Evolutionary conservation across 1,139 yeast genomes (phyloP).

Genomic region (Taphrina betulina): DNA sequence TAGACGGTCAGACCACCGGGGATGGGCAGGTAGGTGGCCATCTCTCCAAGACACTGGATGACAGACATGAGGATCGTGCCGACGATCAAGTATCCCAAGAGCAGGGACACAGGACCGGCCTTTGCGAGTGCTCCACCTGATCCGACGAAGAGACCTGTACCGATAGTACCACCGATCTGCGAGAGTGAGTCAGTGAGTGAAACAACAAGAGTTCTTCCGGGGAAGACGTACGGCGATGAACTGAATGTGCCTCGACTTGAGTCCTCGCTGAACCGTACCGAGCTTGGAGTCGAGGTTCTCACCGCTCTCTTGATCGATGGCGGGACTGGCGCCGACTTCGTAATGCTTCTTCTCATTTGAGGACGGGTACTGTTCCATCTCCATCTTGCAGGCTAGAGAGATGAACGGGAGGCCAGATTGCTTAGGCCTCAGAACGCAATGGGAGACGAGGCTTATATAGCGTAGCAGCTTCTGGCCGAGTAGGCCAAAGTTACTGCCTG

Average conservation of each 20-base stretch:
- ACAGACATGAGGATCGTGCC: constrained; percentile 68
- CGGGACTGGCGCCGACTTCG: constrained; percentile 7
- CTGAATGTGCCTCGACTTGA: constrained; percentile 52
- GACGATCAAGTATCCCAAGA: constrained; percentile 58
- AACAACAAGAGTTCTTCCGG: background rate
- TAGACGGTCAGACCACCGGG: constrained; percentile 66
- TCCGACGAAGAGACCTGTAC: constrained; percentile 67
- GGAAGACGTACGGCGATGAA: background rate
- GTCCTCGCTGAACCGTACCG: constrained; percentile 49
- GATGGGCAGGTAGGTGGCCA: constrained; percentile 79
- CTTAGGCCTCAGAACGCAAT: too few relatives aligned
- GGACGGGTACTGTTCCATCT: constrained; percentile 4
- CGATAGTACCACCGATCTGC: constrained; percentile 53
- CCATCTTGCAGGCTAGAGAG: background rate
- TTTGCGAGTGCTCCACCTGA: constrained; percentile 59
- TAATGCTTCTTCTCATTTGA: constrained; percentile 12
- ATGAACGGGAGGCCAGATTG: background rate
- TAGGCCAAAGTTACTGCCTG: too few relatives aligned
- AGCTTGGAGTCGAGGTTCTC: constrained; percentile 1
- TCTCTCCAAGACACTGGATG: constrained; percentile 76
- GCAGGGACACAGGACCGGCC: constrained; percentile 66
- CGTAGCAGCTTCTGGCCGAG: too few relatives aligned
- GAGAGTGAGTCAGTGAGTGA: background rate
- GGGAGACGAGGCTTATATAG: too few relatives aligned
- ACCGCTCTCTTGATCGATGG: background rate